Evolutionary conservation across 495 filamentous ascomycete genomes (phyloP), one percentile per base, ranked within the genome.

Genomic region (Parmelia sp.): DNA sequence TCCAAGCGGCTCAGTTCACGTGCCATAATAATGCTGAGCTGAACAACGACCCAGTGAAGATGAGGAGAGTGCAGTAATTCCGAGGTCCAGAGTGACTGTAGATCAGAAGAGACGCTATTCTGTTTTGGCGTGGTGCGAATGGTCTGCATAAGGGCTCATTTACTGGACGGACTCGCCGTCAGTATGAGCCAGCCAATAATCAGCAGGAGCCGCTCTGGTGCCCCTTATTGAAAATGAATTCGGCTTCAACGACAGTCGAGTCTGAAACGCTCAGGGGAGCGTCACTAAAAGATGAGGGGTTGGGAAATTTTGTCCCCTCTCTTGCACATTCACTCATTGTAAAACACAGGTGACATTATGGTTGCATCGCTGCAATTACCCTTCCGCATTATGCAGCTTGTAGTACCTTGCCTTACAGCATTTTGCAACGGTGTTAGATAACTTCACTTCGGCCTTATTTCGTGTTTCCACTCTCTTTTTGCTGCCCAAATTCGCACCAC

Each of bases 51-150:
- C n/a, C 37, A 23, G 19, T 62, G 49, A 39, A 49, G 40, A 56
- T 56, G 25, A 19, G 35, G 23, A 56, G 49, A 56, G 49, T 36
- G 23, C 60, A 56, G 60, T 39, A 53, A 23, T 56, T 19, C 60
- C 36, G 49, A 62, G 40, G 47, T 29, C 60, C 33, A 39, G 47
- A 40, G 25, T 62, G 60, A 49, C 29, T 42, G 36, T 56, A 57
- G 39, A 23, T 53, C n/a, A 40, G 36, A 23, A 31, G 36, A 33
- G 33, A 53, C 6, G 3, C 4, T 21, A 17, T n/a, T 21, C 8
- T 9, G 9, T 55, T 55, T 33, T 55, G 8, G 29, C 29, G 21
- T 15, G 5, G 29, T 55, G 14, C 6, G 33, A 55, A 6, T 21
- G 15, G 29, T 33, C 51, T 17, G 17, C 51, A 21, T 14, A 55